Evolutionary conservation across 805 yeast species (phyloP).

Genomic region (Yarrowia divulgata): DNA sequence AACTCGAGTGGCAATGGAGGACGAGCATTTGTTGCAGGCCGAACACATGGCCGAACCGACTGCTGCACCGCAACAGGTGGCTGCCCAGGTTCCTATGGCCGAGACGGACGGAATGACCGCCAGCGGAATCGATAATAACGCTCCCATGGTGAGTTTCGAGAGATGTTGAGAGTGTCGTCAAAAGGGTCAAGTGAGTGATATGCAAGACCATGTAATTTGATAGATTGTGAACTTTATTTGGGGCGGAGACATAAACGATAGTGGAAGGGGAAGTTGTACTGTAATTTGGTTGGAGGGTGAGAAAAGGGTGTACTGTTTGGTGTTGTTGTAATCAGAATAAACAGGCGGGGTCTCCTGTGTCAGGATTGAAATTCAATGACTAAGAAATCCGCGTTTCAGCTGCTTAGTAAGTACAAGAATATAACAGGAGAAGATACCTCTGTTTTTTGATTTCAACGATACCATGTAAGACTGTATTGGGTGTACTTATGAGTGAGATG

Average conservation of each 20-base stretch:
- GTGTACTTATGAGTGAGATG: too few relatives aligned
- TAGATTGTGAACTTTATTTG: conserved; percentile 1
- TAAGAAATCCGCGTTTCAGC: too few relatives aligned
- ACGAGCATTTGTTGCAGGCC: conserved; percentile 66
- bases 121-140: conserved; percentile 52
- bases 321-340: background rate
- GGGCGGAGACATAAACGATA: too few relatives aligned
- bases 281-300: background rate
- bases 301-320: background rate
- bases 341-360: too few relatives aligned
- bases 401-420: too few relatives aligned
- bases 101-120: conserved; percentile 73
- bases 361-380: too few relatives aligned
- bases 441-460: too few relatives aligned
- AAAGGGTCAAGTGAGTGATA: conserved; percentile 13
- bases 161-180: background rate
- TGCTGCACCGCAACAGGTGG: conserved; percentile 85
- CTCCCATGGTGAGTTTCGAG: conserved; percentile 51
- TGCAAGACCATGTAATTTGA: conserved; percentile 4
- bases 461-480: too few relatives aligned
- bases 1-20: conserved; percentile 83
- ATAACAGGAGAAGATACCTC: too few relatives aligned
- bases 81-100: conserved; percentile 55
- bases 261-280: background rate
- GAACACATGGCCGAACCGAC: conserved; percentile 71